Evolutionary conservation across 1,139 yeast species (phyloP), one percentile per base, ranked within the genome.

Genomic region (Eremothecium gossypii): DNA sequence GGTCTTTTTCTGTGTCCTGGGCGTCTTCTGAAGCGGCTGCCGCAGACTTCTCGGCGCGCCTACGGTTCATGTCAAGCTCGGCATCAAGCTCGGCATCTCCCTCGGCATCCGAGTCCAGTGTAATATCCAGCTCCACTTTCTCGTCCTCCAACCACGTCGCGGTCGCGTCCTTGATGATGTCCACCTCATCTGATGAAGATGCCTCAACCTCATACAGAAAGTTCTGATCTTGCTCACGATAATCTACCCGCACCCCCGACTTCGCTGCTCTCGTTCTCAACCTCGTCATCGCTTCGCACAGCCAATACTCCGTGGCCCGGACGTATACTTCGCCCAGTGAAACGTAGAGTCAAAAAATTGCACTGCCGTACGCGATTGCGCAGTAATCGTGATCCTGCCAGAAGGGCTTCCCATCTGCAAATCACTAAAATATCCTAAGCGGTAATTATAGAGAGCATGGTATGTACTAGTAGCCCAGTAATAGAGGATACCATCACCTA

Each of bases 71-170:
- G n/a, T 23, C 37, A 10, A 34, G 37, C 29, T 63, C 40, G 29
- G 49, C 40, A 13, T 61, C 54, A 17, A 63, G 49, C 30, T 51
- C 58, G 13, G 42, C 41, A 6, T 45, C 48, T 7, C 43, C 42
- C 12, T 55, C 61, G 10, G 49, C 54, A n/a, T 51, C 61, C 9
- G 63, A 60, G 44, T 58, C 60, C 38, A 54, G 40, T 8, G 47
- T 50, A 1, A 55, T 44, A 7, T 48, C 53, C 8, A 39, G 49
- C 14, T 42, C 41, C 2, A 43, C 39, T 13, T 36, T 14, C 8
- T 49, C 53, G 41, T 58, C 62, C 30, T 54, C 43, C 26, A 59
- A 41, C 63, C 63, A 60, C 31, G 31, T n/a, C 13, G 6, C 31
- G 11, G 11, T 7, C 13, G 4, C 31, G 7, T 29, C 31, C 23